Percentiles rank a stretch among this genome's conserved stretches.
Conservation (phyloP, 2,329 filamentous ascomycete genomes). For the Beauveria sp. region DNA sequence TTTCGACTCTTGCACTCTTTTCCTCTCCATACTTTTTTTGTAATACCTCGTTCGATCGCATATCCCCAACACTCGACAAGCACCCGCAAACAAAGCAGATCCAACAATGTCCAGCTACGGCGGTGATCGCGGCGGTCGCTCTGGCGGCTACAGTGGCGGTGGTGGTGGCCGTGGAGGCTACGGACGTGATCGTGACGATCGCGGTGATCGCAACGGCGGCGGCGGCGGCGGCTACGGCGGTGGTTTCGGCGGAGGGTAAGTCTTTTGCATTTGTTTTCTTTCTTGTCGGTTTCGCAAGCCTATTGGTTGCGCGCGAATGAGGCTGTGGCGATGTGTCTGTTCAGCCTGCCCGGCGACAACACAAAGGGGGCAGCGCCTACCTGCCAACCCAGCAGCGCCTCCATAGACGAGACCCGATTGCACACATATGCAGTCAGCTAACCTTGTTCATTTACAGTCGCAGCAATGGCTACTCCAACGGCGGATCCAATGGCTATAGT, state of each 20-base stretch:
- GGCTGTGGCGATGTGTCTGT: background rate
- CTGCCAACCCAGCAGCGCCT: too few species aligned
- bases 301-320: background rate
- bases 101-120: conserved; percentile 40
- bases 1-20: conserved; percentile 1
- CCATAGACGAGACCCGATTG: background rate
- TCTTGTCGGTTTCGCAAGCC: background rate
- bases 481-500: conserved; percentile 18
- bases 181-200: conserved; percentile 30
- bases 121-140: conserved; percentile 25
- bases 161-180: conserved; percentile 24
- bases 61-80: background rate
- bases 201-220: conserved; percentile 32
- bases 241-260: conserved; percentile 29
- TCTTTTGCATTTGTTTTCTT: conserved; percentile 15
- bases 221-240: conserved; percentile 20
- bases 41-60: background rate
- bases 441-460: conserved; percentile 33
- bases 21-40: background rate
- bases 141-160: conserved; percentile 23
- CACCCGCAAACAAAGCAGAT: background rate
- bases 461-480: conserved; percentile 35
- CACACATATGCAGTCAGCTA: conserved; percentile 21
- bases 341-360: background rate
- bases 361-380: too few species aligned